Base-by-base conservation (phyloP, 2,329 filamentous ascomycete genomes). In the Cordyceps javanica region DNA sequence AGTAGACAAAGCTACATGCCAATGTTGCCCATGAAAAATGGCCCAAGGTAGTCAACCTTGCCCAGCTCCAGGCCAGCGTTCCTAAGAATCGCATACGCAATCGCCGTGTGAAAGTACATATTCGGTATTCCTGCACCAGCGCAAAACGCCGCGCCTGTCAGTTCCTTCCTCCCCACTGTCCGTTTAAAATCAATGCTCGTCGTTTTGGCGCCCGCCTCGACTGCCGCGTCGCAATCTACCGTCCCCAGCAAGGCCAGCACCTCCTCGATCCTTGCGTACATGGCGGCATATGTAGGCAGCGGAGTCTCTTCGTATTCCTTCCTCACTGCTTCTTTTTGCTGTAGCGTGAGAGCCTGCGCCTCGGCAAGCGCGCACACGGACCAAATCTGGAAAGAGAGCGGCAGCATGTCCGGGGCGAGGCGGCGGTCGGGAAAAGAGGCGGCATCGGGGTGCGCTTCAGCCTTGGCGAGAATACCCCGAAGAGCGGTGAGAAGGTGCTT, bases 91-190 rank as follows among this genome's bases (percentile, higher is more conserved):
- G 69, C 73, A 70, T 88, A 89, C 9, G 81, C 75, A 11, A 76
- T 84, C 3, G 69, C 76, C 16, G 81, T 62, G 66, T 89, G 86
- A 70, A 89, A 89, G 72, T 77, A 86, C 63, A 87, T 70, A 65
- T 88, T 86, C 21, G 85, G 83, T 45, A 84, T 58, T 3, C 69
- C 75, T 66, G 77, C 82, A 2, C 70, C 70, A 32, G 69, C 65
- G 25, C 81, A 65, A 65, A 82, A 87, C 1, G 72, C 68, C 44
- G 62, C 32, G 41, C 62, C 66, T 34, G 63, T 58, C 41, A 72
- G 54, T 39, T 65, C 38, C 28, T 59, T 64, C 21, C 50, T 61
- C 56, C 65, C 55, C 5, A 26, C 67, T 23, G 60, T 58, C 19
- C 65, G 62, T 1, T 70, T 72, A 3, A 74, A n/a, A 3, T 61